Base-by-base conservation (phyloP, 495 filamentous ascomycete species). In the Hypoxylon fuscum region DNA sequence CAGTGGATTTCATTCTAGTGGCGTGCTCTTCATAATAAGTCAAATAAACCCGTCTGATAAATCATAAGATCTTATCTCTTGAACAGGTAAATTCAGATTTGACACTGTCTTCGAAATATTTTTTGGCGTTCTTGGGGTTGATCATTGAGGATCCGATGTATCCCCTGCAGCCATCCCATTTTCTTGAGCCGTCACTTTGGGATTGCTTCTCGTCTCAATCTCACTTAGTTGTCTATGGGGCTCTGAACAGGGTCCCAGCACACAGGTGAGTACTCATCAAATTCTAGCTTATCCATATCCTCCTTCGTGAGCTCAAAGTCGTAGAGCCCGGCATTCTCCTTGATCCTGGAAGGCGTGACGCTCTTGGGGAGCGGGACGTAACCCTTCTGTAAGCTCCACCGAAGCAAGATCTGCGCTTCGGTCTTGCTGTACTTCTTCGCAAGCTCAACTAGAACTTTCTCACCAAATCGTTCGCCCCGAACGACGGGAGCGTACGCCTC, bases 341-440 rank as follows among this genome's bases (percentile, higher is more conserved):
- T 76, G 58, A 95, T 94, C 11, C 91, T 76, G 20, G 75, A 77
- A 2, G 80, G 74, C 0, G 84, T 91, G 0, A 87, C 88, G 32
- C 87, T 91, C 77, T 94, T 94, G 3, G 91, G 89, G 20, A 95
- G 81, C 23, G 89, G 88, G 14, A 92, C 78, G 42, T 85, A 84
- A 0, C 86, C 88, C 76, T 88, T 94, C 70, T 96, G 91, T 73
- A 97, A 75, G 69, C 90, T 93, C 93, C 93, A 97, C 45, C 91
- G 80, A 8, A 97, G 47, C 59, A 97, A 71, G 7, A 97, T 79
- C 78, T 97, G 93, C 2, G 90, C 88, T 44, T 85, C 78, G 6
- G 83, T 87, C 80, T 90, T 93, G 6, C 79, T 79, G 61, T 93
- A 79, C 75, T 92, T 91, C 75, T 86, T 77, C 0, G 82, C 81